Conservation (phyloP, 2,329 filamentous ascomycete species). For the Paraphaeosphaeria minitans region DNA sequence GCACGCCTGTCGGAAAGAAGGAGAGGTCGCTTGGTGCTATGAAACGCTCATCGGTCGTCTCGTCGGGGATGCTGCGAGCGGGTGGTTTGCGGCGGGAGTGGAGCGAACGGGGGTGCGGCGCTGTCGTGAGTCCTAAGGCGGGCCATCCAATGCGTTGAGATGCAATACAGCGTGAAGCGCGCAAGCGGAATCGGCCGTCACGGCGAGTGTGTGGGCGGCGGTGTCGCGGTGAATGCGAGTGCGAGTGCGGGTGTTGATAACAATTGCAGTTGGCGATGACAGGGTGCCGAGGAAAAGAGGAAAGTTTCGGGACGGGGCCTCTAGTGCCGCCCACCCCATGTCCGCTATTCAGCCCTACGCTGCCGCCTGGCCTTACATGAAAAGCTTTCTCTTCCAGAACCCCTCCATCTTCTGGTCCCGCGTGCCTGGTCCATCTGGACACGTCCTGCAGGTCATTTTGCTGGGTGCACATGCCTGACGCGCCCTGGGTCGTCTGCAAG, state of each 20-base stretch:
- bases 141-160: conserved; percentile 38
- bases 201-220: conserved; percentile 24
- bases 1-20: conserved; percentile 31
- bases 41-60: conserved; percentile 39
- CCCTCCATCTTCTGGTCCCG: background rate
- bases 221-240: conserved; percentile 13
- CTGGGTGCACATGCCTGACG: background rate
- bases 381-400: background rate
- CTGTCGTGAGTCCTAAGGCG: conserved; percentile 23
- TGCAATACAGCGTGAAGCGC: conserved; percentile 10
- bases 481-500: background rate
- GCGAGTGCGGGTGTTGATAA: conserved; percentile 5
- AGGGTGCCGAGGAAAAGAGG: conserved; percentile 8
- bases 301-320: conserved; percentile 1
- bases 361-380: background rate
- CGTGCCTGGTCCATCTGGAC: background rate
- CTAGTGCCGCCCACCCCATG: background rate
- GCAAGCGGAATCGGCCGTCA: conserved; percentile 18
- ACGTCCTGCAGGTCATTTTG: background rate
- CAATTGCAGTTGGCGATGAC: conserved; percentile 13
- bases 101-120: conserved; percentile 21
- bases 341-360: conserved; percentile 3
- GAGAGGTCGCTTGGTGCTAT: conserved; percentile 24
- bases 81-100: conserved; percentile 1
- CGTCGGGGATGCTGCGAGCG: conserved; percentile 17